Percentiles rank a stretch among this genome's conserved stretches.
Conservation (phyloP, 108 stramenopile species). For the Skeletonema potamos region DNA sequence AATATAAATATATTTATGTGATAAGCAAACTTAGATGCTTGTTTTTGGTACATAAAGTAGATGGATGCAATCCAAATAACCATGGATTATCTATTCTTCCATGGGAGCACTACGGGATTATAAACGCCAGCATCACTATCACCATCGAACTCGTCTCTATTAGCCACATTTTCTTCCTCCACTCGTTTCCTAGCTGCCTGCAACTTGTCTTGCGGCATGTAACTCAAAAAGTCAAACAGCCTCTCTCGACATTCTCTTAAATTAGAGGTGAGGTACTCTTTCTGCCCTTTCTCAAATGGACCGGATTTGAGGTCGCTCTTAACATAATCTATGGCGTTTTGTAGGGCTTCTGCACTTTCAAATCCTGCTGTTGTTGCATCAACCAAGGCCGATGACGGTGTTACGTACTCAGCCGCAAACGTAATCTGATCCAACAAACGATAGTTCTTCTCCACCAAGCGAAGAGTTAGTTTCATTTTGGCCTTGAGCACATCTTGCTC, state of each 20-base stretch:
- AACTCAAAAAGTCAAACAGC: constrained; percentile 57
- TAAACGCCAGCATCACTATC: constrained; percentile 71
- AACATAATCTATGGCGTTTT: constrained; percentile 74
- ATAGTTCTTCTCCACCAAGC: constrained; percentile 66
- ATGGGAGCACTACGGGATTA: constrained; percentile 69
- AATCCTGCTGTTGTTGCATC: constrained; percentile 59
- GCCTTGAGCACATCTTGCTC: constrained; percentile 42
- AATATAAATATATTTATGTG: no score
- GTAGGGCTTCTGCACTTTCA: constrained; percentile 60
- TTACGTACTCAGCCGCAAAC: constrained; percentile 42
- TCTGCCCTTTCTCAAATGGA: constrained; percentile 55
- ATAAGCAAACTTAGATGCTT: no score
- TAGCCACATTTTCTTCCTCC: constrained; percentile 64
- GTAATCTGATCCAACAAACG: constrained; percentile 72
- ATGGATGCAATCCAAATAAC: not conserved
- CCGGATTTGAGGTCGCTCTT: constrained; percentile 20
- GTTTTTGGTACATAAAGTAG: no score
- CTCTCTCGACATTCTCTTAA: constrained; percentile 51
- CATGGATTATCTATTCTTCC: constrained; percentile 46
- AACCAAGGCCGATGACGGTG: constrained; percentile 41
- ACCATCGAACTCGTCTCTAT: constrained; percentile 71
- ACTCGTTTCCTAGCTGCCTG: constrained; percentile 58
- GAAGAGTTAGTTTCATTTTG: constrained; percentile 71
- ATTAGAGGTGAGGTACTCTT: constrained; percentile 42
- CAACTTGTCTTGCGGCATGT: constrained; percentile 55